Conservation (phyloP, 345 rosid genomes). For the Arabidopsis thaliana region TAIR10.1 NC_003074.8:15017001-15017500, state of each 20-base stretch:
- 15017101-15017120: slow-evolving; percentile 95
- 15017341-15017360: slow-evolving; percentile 93
- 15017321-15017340: slow-evolving; percentile 79
- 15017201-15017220: slow-evolving; percentile 35
- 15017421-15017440: slow-evolving; percentile 77
- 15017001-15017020: slow-evolving; percentile 14
- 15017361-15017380: slow-evolving; percentile 94
- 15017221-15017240: background rate
- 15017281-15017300: slow-evolving; percentile 95
- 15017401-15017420: slow-evolving; percentile 65
- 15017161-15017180: slow-evolving; percentile 79
- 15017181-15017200: slow-evolving; percentile 94
- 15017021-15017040: slow-evolving; percentile 17
- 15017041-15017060: slow-evolving; percentile 90
- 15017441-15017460: slow-evolving; percentile 92
- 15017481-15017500: slow-evolving; percentile 77
- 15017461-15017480: slow-evolving; percentile 97
- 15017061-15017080: slow-evolving; percentile 85
- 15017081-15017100: slow-evolving; percentile 90
- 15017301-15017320: slow-evolving; percentile 97
- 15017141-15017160: slow-evolving; percentile 74
- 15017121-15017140: slow-evolving; percentile 93
- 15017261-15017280: slow-evolving; percentile 75
- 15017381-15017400: slow-evolving; percentile 94
- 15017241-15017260: slow-evolving; percentile 1